Conservation (phyloP, 1,139 yeast genomes). For the Scheffersomyces segobiensis region DNA sequence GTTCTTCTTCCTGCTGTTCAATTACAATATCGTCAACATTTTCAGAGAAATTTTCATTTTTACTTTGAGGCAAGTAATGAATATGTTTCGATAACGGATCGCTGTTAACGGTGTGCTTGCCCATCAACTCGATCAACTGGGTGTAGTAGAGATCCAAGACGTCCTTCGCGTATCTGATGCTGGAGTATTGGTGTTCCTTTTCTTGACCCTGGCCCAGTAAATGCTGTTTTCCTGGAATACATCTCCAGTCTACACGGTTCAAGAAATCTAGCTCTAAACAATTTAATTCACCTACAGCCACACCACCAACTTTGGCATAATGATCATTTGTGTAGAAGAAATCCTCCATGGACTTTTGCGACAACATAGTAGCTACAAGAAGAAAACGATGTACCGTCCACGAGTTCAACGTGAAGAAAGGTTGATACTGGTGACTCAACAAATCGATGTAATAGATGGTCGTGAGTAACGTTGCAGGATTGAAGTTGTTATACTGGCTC, state of each 20-base stretch:
- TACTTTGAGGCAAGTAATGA: constrained; percentile 8
- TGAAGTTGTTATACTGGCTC: constrained; percentile 81
- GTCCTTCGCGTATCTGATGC: constrained; percentile 38
- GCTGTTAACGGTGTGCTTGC: constrained; percentile 27
- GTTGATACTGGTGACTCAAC: constrained; percentile 70
- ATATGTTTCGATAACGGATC: constrained; percentile 9
- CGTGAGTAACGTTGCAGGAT: constrained; percentile 76
- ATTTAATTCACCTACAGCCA: constrained; percentile 81
- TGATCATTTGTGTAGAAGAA: constrained; percentile 91
- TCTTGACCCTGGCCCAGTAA: constrained; percentile 12
- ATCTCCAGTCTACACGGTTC: constrained; percentile 71
- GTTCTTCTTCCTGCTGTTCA: constrained; percentile 13
- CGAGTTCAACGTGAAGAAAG: constrained; percentile 80
- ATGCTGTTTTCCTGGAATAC: constrained; percentile 40
- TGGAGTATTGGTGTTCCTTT: constrained; percentile 17
- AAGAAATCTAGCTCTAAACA: constrained; percentile 86
- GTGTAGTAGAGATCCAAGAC: constrained; percentile 60
- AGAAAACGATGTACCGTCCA: constrained; percentile 92
- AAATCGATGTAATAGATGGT: constrained; percentile 88
- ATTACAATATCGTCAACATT: constrained; percentile 13
- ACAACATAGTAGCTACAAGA: constrained; percentile 87
- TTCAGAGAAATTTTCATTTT: constrained; percentile 3
- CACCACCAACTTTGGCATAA: constrained; percentile 96
- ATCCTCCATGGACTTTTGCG: constrained; percentile 91
- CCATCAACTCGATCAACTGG: constrained; percentile 64